These are phyloP conservation scores for Cadophora gregata DNA, from an alignment of 2,329 filamentous ascomycete genomes.

Conservation along the genomic window DNA sequence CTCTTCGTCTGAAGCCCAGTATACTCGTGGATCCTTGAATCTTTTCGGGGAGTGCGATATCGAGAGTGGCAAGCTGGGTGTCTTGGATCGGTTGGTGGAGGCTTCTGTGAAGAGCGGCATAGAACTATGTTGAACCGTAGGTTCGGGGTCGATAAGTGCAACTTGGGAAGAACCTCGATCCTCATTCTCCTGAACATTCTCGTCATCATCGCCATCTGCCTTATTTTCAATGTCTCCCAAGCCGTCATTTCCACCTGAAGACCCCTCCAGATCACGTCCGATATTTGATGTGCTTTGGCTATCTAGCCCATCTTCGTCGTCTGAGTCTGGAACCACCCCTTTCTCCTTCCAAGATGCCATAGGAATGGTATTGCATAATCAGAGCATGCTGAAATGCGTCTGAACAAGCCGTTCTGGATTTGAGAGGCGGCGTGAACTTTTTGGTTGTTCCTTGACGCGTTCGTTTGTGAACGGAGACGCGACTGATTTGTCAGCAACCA, in stretches of 20 bases:
- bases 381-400: background rate
- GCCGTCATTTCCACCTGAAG: background rate
- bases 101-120: background rate
- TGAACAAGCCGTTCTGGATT: background rate
- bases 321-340: slow-evolving; percentile 46
- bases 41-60: slow-evolving; percentile 6
- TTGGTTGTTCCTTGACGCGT: slow-evolving; percentile 3
- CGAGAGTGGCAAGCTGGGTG: background rate
- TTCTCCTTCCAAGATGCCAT: slow-evolving; percentile 47
- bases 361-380: slow-evolving; percentile 35
- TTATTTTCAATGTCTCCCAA: background rate
- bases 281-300: slow-evolving; percentile 28
- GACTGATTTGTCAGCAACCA: slow-evolving; percentile 8
- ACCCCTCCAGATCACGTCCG: slow-evolving; percentile 10
- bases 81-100: background rate
- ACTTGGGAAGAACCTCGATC: background rate
- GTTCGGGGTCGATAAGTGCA: background rate
- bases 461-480: background rate
- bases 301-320: slow-evolving; percentile 43
- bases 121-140: background rate
- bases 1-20: slow-evolving; percentile 22
- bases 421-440: background rate
- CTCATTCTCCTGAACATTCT: background rate
- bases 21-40: slow-evolving; percentile 30
- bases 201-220: background rate